Base-by-base conservation (phyloP, 2,329 filamentous ascomycete genomes). In the Apiospora arundinis region DNA sequence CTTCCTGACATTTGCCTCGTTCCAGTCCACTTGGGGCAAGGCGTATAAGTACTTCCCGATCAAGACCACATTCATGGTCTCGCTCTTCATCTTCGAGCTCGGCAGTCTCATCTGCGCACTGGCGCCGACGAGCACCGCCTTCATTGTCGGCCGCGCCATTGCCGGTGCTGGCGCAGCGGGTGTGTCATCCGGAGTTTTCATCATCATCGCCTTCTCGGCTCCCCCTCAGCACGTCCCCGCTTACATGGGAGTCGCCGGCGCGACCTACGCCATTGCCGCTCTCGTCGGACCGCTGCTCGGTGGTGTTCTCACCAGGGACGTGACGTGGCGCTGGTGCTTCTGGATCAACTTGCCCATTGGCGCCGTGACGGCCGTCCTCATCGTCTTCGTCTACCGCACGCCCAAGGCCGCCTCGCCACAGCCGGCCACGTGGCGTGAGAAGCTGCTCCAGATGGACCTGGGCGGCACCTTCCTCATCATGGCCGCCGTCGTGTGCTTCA, bases 111-210 rank as follows among this genome's bases (percentile, higher is more conserved):
- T 83, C 11, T 82, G 81, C 70, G 82, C 76, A 4, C 78, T 77
- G 7, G 79, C 81, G 0, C 78, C 79, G 0, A 80, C 69, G 18
- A 81, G 77, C 18, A 69, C 46, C 6, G 75, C 78, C n/a, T 74
- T 82, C 18, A 81, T 82, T 21, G 72, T 81, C 16, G 82, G 82
- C 8, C 75, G 82, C 68, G 80, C 80, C 1, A 77, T 83, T 42
- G 77, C 80, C n/a, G 81, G 81, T 2, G 70, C 80, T 37, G 82
- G 82, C 1, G 78, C 75, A 18, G 80, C 78, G 0, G 81, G 81
- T 5, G 80, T 82, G 16, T 42, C 46, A 1, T 32, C 60, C 32
- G 72, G 72, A 12, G 70, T 21, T n/a, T 60, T 32, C 49, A 69
- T 14, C 11, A 69, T 52, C 16, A 45, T 52, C n/a, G 52, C 48